Percentiles rank a stretch among this genome's conserved stretches.
phyloP scores from a whole-genome alignment of 768 basidiomycete species.

The Asterophora parasitica region DNA sequence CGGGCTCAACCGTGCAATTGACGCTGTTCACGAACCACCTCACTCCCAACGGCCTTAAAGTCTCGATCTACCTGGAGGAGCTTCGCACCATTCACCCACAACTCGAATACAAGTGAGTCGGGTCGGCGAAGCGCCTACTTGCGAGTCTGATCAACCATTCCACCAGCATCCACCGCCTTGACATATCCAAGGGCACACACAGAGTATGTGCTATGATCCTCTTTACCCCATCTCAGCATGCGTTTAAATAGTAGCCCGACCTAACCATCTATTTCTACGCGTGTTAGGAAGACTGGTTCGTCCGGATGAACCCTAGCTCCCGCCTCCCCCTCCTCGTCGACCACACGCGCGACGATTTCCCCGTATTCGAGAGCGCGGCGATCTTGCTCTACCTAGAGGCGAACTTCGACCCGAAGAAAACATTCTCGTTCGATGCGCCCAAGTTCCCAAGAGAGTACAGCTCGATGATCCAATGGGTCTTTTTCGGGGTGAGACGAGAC shows the following conservation, averaged over 20 bases:
- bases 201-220: slow-evolving; percentile 11
- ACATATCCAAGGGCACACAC: slow-evolving; percentile 9
- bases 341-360: slow-evolving; percentile 54
- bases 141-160: neutral
- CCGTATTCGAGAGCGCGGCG: slow-evolving; percentile 73
- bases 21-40: slow-evolving; percentile 18
- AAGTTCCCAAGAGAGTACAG: slow-evolving; percentile 56
- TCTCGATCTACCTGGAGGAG: slow-evolving; percentile 18
- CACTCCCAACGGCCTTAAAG: slow-evolving; percentile 21
- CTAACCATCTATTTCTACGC: no score
- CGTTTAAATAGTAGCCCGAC: no score
- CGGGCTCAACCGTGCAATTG: no score
- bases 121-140: no score
- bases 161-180: slow-evolving; percentile 10
- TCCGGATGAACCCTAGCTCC: slow-evolving; percentile 69
- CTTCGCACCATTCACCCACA: slow-evolving; percentile 9
- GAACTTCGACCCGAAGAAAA: slow-evolving; percentile 66
- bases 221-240: neutral
- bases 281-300: slow-evolving; percentile 73
- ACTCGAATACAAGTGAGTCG: slow-evolving; percentile 8
- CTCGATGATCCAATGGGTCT: slow-evolving; percentile 81
- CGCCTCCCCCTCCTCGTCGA: slow-evolving; percentile 68
- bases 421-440: slow-evolving; percentile 56
- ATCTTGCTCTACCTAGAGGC: slow-evolving; percentile 81
- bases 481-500: slow-evolving; percentile 58